These are phyloP conservation scores for Ceratocystiopsis brevicomis DNA, from an alignment of 2,329 filamentous ascomycete genomes.

Conservation along the genomic window DNA sequence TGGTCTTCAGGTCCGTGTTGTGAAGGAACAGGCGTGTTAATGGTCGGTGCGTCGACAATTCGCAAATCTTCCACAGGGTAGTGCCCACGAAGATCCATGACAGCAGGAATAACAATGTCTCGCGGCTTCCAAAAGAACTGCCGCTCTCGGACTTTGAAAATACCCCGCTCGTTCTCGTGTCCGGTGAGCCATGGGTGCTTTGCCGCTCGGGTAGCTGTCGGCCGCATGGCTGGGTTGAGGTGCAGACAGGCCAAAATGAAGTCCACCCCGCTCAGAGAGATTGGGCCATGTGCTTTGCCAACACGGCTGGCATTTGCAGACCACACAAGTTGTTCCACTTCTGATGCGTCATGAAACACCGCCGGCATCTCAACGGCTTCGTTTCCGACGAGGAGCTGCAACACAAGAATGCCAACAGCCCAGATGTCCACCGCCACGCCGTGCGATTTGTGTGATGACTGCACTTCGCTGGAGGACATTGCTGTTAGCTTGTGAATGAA, in stretches of 20 bases:
- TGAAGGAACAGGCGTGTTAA: too few relatives aligned
- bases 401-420: conserved; percentile 28
- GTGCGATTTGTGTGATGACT: conserved; percentile 13
- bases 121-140: conserved; percentile 6
- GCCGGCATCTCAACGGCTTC: conserved; percentile 9
- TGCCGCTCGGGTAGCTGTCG: conserved; percentile 2
- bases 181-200: conserved; percentile 7
- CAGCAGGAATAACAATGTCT: conserved; percentile 5
- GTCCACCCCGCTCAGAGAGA: conserved; percentile 5
- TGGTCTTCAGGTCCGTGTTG: too few relatives aligned
- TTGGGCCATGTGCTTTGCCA: not conserved
- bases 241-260: conserved; percentile 8
- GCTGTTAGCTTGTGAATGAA: not conserved
- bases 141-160: conserved; percentile 5
- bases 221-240: conserved; percentile 2
- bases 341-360: conserved; percentile 5
- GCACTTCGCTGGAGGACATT: not conserved
- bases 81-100: conserved; percentile 3
- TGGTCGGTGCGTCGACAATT: too few relatives aligned
- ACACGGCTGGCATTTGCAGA: conserved; percentile 3
- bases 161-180: not conserved
- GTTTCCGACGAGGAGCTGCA: conserved; percentile 15
- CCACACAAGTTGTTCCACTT: conserved; percentile 3
- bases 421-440: conserved; percentile 28
- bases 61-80: not conserved